Evolutionary conservation across 768 basidiomycete genomes (phyloP).

Genomic region (Hypsizygus marmoreus): DNA sequence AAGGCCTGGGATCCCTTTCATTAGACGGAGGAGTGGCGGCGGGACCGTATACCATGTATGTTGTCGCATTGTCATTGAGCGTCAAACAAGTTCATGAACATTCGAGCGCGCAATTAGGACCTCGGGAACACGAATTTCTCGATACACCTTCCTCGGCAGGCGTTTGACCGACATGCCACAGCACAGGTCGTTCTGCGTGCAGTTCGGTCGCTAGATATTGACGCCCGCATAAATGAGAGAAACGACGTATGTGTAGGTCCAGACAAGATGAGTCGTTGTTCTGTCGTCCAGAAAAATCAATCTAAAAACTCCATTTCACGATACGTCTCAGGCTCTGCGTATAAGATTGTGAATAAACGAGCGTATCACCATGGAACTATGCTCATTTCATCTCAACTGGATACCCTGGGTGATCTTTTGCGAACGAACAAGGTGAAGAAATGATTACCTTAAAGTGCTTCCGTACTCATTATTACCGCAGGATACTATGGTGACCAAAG

Average conservation of each 20-base stretch:
- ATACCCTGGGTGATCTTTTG: constrained; percentile 72
- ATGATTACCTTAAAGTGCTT: too few relatives aligned
- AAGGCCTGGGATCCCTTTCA: constrained; percentile 63
- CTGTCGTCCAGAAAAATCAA: not conserved
- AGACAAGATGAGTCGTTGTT: constrained; percentile 77
- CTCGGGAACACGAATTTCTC: constrained; percentile 97
- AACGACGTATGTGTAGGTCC: constrained; percentile 87
- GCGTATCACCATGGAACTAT: constrained; percentile 99
- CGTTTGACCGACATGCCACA: constrained; percentile 80
- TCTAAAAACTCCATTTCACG: constrained; percentile 10
- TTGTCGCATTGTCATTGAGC: too few relatives aligned
- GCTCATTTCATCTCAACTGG: constrained; percentile 84
- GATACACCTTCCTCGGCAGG: constrained; percentile 79
- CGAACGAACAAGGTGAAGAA: constrained; percentile 53
- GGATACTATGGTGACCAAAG: constrained; percentile 81
- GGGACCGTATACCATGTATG: constrained; percentile 96
- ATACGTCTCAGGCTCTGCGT: constrained; percentile 96
- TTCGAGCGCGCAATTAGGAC: constrained; percentile 61
- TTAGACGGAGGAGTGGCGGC: constrained; percentile 88
- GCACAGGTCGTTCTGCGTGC: constrained; percentile 79
- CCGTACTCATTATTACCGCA: constrained; percentile 27
- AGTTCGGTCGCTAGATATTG: constrained; percentile 71
- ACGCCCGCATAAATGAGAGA: constrained; percentile 81
- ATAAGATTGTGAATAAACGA: constrained; percentile 87
- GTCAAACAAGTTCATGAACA: too few relatives aligned